A percentile compares a stretch with the other conserved stretches of the same genome.
These are phyloP conservation scores for Solanum pimpinellifolium DNA, from an alignment of 257 asterid species.

Conservation along the genomic window DNA sequence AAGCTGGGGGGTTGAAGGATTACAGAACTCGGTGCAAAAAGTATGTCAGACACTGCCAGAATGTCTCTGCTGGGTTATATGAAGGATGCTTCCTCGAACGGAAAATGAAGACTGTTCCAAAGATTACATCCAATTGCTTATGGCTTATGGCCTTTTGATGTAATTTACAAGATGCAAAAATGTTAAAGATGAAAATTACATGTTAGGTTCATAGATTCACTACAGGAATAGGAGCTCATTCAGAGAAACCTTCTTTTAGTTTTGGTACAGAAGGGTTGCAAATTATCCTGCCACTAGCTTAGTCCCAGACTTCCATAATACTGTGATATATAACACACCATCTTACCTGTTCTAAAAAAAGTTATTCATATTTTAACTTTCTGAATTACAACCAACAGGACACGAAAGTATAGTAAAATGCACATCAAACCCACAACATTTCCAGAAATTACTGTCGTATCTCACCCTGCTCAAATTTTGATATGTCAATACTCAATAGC, in stretches of 20 bases:
- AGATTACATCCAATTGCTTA: neutral
- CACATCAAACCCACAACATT: neutral
- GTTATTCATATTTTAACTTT: neutral
- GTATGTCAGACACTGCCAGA: neutral
- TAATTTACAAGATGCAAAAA: neutral
- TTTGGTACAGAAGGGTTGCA: neutral
- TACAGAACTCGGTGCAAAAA: neutral
- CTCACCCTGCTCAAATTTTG: neutral
- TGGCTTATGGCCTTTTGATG: neutral
- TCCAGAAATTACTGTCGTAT: neutral
- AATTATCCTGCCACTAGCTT: neutral
- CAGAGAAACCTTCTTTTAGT: neutral
- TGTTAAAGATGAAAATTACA: neutral
- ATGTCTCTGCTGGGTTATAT: neutral
- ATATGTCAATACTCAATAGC: neutral
- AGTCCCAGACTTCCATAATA: neutral
- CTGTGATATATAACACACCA: neutral
- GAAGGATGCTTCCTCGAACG: neutral
- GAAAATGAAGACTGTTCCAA: neutral
- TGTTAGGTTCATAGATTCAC: neutral
- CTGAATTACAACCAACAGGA: neutral
- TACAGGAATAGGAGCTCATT: neutral
- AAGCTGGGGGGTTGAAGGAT: neutral
- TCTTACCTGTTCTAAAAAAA: neutral
- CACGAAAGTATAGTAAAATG: neutral